Evolutionary conservation across 2,329 filamentous ascomycete genomes (phyloP), one percentile per base, ranked within the genome.

Genomic region (Fusarium duplospermum): DNA sequence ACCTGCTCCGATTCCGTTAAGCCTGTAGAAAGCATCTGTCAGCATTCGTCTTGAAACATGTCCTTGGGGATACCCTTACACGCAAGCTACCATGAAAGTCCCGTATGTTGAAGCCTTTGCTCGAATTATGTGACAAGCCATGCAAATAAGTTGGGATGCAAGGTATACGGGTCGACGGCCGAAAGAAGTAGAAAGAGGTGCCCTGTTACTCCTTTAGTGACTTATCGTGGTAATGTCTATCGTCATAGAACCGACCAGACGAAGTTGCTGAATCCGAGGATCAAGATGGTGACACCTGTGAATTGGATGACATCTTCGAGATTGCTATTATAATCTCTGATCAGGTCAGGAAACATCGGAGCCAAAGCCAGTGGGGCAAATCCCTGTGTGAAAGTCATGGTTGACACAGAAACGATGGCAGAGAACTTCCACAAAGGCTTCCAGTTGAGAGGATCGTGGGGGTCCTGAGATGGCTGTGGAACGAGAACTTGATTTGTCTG

Each of bases 401-500:
- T 56, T 14, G 52, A 56, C 14, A 56, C 52, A 31, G 29, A 31
- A 20, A 56, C 18, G 5, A 56, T 31, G 13, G 52, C 52, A 35
- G 27, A 56, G 27, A 56, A 33, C 52, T 56, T 56, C 52, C 52
- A 56, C 24, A 54, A 8, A 31, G 47, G 47, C 47, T 54, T 54
- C 52, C 52, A 56, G 52, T 56, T 56, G 24, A 56, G 27, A 20
- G 52, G 52, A 13, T 56, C 52, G 7, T 56, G 52, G 18, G 52
- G 52, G 20, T 33, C 27, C 29, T 35, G 52, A 22, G 42, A 59
- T 10, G 72, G 70, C 6, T 74, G 70, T 2, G 71, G 72, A 22
- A 74, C 35, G 40, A 73, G 71, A 22, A 74, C 72, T 22, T 63
- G 58, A 13, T 73, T 38, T 0, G 71, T 71, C 29, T 65, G 45